Evolutionary conservation across 2,329 filamentous ascomycete species (phyloP).

Genomic region (Lachnellula occidentalis): DNA sequence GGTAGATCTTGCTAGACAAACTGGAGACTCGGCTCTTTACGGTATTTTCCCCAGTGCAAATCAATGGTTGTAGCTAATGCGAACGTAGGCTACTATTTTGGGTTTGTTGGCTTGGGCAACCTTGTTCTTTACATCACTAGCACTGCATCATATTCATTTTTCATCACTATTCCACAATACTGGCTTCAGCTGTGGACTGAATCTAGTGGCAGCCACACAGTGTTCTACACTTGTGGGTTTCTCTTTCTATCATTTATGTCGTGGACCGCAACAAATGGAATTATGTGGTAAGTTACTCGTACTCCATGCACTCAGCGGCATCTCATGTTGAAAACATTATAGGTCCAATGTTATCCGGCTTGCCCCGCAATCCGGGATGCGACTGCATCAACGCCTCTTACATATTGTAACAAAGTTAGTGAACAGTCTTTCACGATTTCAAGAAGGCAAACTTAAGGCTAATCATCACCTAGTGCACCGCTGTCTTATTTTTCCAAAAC

Average conservation of each 20-base stretch:
- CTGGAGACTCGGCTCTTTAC: slow-evolving; percentile 21
- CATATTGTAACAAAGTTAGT: slow-evolving; percentile 26
- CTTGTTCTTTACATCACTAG: slow-evolving; percentile 1
- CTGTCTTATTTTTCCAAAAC: slow-evolving; percentile 37
- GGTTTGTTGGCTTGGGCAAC: slow-evolving; percentile 2
- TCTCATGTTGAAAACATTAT: slow-evolving; percentile 1
- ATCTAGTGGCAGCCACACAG: slow-evolving; percentile 7
- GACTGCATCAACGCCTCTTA: slow-evolving; percentile 32
- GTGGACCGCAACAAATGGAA: slow-evolving; percentile 33
- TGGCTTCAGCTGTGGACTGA: slow-evolving; percentile 15
- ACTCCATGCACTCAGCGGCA: not conserved
- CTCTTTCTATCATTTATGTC: slow-evolving; percentile 32
- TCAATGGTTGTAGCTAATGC: not conserved
- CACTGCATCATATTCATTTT: slow-evolving; percentile 5
- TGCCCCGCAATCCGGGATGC: slow-evolving; percentile 34
- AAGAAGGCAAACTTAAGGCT: not conserved
- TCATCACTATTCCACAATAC: slow-evolving; percentile 13
- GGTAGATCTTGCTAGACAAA: slow-evolving; percentile 20
- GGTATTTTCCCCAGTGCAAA: slow-evolving; percentile 1
- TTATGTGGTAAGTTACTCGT: slow-evolving; percentile 32
- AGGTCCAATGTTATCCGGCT: slow-evolving; percentile 33
- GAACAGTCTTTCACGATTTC: slow-evolving; percentile 1
- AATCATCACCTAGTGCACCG: slow-evolving; percentile 31
- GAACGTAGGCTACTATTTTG: slow-evolving; percentile 8
- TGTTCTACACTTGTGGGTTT: slow-evolving; percentile 36